These are phyloP conservation scores for Suillus plorans DNA, from an alignment of 768 basidiomycete species.

Conservation along the genomic window DNA sequence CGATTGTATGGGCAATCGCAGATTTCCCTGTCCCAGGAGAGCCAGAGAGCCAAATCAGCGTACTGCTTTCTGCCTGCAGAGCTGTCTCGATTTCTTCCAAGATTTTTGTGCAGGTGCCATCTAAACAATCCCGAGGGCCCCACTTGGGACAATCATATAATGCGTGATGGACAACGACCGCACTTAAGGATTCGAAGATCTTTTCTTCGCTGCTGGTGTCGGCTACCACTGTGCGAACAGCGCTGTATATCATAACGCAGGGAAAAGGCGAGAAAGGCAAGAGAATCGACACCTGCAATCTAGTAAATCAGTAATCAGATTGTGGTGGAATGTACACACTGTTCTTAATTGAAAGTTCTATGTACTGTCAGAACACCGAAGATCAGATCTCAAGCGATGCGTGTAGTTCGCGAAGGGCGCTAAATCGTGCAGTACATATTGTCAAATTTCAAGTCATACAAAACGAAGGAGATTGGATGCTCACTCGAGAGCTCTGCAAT, in stretches of 20 bases:
- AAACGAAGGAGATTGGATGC: background rate
- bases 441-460: background rate
- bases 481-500: background rate
- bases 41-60: constrained; percentile 1
- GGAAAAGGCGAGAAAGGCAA: background rate
- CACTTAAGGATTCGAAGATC: background rate
- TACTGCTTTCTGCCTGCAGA: background rate
- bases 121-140: background rate
- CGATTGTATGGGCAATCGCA: background rate
- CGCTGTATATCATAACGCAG: background rate
- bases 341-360: background rate
- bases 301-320: background rate
- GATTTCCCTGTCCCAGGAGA: constrained; percentile 2
- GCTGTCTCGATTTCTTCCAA: background rate
- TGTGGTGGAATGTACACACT: too few relatives aligned
- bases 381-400: background rate
- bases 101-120: background rate
- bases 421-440: background rate
- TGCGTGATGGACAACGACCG: background rate
- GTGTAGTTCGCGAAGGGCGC: background rate
- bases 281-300: background rate
- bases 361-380: too few relatives aligned
- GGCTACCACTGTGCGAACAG: background rate
- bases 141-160: background rate
- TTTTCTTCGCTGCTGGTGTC: background rate